Base-by-base conservation (phyloP, 495 filamentous ascomycete species). In the Filosporella fistucella region DNA sequence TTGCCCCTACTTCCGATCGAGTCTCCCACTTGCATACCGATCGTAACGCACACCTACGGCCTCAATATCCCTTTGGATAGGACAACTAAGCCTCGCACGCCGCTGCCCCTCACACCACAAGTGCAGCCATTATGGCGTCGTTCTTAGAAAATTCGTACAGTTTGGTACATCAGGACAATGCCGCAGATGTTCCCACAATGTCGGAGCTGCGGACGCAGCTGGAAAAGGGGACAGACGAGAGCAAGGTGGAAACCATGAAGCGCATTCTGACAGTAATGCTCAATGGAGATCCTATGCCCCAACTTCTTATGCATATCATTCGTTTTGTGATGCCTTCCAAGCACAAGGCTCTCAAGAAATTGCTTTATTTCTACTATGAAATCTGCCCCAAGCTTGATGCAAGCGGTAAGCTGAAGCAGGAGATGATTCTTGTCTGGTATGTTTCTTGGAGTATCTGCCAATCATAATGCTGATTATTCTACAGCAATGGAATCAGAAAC, bases 401-500 rank as follows among this genome's bases (percentile, higher is more conserved):
- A 20, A 81, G 70, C 53, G 94, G 94, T 59, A 97, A 96, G 75
- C 70, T 97, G 44, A 95, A 95, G 77, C 93, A 97, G 68, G 94
- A 99, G 76, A 95, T 95, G 86, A 97, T 99, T 66, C 75, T 99
- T 60, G 94, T 99, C 56, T 97, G 94, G 93, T 97, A 78, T 67
- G 12, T 35, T 35, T 4, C 18, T 35, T 4, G 18, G 12, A 30
- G 23, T 7, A 35, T 28, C 22, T 36, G 24, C 28, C 16, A 26
- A 29, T 13, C 46, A n/a, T 39, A 14, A 24, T 4, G 17, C 21
- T 47, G 25, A 29, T 30, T 33, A 13, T 29, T 34, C 35, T 49
- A 33, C 58, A 97, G 91, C 67, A 97, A 98, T 65, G 93, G 91
- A 53, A 99, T 99, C 59, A 82, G 91, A 60, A 95, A 96, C 63